phyloP scores from a whole-genome alignment of 305 asterid species.

The Fraxinus sp. region DNA sequence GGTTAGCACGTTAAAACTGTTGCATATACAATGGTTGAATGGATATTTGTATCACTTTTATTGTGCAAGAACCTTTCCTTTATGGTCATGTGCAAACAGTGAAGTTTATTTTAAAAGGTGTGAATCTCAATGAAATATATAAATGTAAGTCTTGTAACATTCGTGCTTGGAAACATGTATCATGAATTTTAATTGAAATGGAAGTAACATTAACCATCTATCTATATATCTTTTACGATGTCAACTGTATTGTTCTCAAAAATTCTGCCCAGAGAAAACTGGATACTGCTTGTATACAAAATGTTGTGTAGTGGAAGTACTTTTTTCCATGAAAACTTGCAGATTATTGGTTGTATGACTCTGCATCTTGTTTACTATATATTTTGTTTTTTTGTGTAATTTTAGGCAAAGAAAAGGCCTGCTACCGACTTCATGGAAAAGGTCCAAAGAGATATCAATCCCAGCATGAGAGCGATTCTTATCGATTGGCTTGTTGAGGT shows the following conservation, averaged over 20 bases:
- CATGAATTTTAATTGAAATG: not conserved
- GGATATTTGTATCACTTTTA: not conserved
- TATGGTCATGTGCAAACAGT: not conserved
- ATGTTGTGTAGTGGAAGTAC: not conserved
- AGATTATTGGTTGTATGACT: not conserved
- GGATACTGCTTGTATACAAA: not conserved
- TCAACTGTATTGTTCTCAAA: not conserved
- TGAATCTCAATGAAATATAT: not conserved
- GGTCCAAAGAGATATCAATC: slow-evolving; percentile 47
- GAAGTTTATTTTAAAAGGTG: too few relatives aligned
- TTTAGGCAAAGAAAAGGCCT: slow-evolving; percentile 49
- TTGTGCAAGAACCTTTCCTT: not conserved
- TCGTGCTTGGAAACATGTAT: not conserved
- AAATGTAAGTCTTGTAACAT: too few relatives aligned
- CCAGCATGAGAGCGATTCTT: slow-evolving; percentile 44
- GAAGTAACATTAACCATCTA: not conserved
- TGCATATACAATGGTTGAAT: not conserved
- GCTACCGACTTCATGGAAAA: slow-evolving; percentile 48
- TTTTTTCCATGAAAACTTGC: not conserved
- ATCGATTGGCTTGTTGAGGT: slow-evolving; percentile 70
- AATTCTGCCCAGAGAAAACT: not conserved
- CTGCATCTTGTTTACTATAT: not conserved
- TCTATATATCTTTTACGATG: not conserved
- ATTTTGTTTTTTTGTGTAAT: not conserved
- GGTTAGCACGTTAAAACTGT: not conserved